Conservation (phyloP, 495 filamentous ascomycete species). For the Annulohypoxylon moriforme region DNA sequence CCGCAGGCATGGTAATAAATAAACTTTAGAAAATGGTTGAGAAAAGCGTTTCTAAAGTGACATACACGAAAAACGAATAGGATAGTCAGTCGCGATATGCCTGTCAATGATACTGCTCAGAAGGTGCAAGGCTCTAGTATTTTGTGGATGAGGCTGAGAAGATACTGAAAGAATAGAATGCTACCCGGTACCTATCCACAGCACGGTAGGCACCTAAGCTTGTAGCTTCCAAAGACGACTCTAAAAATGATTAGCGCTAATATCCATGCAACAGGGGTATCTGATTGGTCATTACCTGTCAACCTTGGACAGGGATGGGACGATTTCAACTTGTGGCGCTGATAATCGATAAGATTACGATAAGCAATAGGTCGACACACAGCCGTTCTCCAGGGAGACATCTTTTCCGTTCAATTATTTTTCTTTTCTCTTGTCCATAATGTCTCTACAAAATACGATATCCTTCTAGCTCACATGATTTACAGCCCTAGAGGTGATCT, state of each 20-base stretch:
- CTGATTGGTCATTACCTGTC: not conserved
- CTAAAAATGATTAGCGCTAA: not conserved
- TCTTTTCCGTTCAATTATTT: no score
- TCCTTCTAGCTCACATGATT: no score
- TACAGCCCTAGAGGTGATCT: no score
- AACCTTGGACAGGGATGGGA: not conserved
- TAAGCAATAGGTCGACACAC: no score
- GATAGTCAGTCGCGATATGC: not conserved
- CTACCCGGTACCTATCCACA: not conserved
- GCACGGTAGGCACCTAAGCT: not conserved
- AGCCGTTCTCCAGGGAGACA: no score
- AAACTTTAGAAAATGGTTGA: not conserved
- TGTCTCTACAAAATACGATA: no score
- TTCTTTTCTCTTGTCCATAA: no score
- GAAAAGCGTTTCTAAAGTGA: not conserved
- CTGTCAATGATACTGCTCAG: conserved; percentile 10
- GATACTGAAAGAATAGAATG: conserved; percentile 5
- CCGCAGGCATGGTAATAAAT: conserved; percentile 17
- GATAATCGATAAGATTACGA: not conserved
- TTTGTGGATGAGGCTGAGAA: conserved; percentile 35
- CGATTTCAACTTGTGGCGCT: not conserved
- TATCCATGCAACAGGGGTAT: not conserved
- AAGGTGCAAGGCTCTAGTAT: conserved; percentile 24
- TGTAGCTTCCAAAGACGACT: not conserved
- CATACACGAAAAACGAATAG: conserved; percentile 6